Evolutionary conservation across 257 asterid species (phyloP), one percentile per base, ranked within the genome.

Genomic region (Eustoma russellianum): DNA sequence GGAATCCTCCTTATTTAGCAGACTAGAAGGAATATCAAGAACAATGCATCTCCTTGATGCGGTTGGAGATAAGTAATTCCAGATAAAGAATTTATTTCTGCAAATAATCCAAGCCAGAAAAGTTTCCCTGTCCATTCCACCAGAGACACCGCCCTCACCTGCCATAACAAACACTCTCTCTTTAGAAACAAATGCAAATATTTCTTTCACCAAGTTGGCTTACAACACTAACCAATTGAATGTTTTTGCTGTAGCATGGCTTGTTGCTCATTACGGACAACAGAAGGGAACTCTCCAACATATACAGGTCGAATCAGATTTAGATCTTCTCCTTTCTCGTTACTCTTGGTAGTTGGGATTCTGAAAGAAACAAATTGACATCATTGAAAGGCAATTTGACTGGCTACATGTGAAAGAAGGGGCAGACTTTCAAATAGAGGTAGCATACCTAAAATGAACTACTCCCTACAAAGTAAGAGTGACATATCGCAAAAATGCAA

Each of bases 221-320:
- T 43, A 15, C 16, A 55, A 35, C 49, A 82, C 94, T 44, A 66
- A 86, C 98, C 96, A 70, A 79, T 76, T 72, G 59, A 73, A 49
- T 50, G 80, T 41, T 74, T 83, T 66, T 72, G 81, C 33, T 61
- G 60, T 43, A 71, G 65, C 71, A 73, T 47, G 16, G 70, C 73
- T 51, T 78, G 96, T 13, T 86, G 98, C 9, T 83, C 89, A 68
- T 86, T 91, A 56, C 96, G 96, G 63, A 81, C 82, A 56, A 61
- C 82, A 75, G 79, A 83, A 52, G 98, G 98, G 67, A 86, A 83
- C 67, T 86, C 98, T 74, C 92, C 95, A 55, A 86, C 82, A 77
- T 67, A 83, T 18, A 83, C 88, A 58, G 98, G 98, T 64, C 63
- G 74, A 52, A 57, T 73, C 51, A 71, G 76, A 50, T 83, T 87